Conservation (phyloP, 345 rosid species). For the Linum lewisii region DNA sequence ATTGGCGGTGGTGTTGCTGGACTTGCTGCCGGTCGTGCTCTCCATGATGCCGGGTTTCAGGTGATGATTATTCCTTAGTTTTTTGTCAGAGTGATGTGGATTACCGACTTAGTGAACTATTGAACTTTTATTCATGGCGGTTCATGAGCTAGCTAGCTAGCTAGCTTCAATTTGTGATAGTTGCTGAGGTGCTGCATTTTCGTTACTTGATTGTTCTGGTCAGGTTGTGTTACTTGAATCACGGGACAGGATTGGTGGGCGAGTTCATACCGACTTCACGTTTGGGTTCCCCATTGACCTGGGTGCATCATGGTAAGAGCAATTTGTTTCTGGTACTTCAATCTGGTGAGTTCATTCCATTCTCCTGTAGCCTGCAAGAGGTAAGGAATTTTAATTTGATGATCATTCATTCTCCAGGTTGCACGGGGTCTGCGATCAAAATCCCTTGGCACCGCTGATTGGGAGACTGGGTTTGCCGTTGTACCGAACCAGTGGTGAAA, state of each 20-base stretch:
- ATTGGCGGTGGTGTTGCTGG: conserved; percentile 90
- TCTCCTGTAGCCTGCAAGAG: neutral
- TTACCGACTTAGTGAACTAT: neutral
- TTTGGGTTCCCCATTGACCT: conserved; percentile 93
- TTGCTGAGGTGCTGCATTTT: neutral
- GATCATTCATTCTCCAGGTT: conserved; percentile 42
- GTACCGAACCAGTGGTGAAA: conserved; percentile 92
- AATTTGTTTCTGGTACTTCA: neutral
- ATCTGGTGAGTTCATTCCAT: neutral
- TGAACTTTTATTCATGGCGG: no score
- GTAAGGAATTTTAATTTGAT: conserved; percentile 1
- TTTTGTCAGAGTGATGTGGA: no score
- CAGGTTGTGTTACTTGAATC: conserved; percentile 78
- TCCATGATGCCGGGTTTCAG: conserved; percentile 58
- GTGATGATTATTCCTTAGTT: no score
- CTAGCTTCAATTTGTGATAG: neutral
- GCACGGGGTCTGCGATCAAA: conserved; percentile 90
- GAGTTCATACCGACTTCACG: conserved; percentile 79
- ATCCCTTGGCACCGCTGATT: conserved; percentile 84
- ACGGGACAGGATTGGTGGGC: conserved; percentile 82
- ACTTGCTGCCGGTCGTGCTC: conserved; percentile 72
- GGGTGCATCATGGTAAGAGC: conserved; percentile 84
- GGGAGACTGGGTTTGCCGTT: conserved; percentile 79
- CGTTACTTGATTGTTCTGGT: conserved; percentile 3
- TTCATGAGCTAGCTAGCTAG: neutral